A percentile compares a stretch with the other conserved stretches of the same genome.
phyloP scores from a whole-genome alignment of 306 rosid species.

The Begonia fuchsioides region DNA sequence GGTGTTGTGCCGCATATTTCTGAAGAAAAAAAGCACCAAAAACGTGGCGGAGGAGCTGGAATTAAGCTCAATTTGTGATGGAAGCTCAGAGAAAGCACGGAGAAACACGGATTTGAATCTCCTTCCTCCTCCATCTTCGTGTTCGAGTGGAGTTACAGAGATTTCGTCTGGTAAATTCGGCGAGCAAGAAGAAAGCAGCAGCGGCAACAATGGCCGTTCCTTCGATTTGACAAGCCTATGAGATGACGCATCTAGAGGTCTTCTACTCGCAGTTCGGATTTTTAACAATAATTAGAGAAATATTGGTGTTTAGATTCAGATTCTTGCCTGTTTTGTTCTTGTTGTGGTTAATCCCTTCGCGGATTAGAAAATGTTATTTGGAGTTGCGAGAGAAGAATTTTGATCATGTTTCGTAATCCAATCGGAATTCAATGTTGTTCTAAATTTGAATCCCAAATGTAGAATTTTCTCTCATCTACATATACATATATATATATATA shows the following conservation, averaged over 20 bases:
- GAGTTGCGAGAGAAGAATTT: too few relatives aligned
- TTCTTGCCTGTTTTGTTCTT: too few relatives aligned
- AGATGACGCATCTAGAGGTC: too few relatives aligned
- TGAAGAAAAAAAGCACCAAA: constrained; percentile 6
- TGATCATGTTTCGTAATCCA: too few relatives aligned
- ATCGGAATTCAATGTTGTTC: too few relatives aligned
- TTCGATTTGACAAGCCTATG: neutral
- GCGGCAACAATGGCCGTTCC: neutral
- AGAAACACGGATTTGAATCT: constrained; percentile 1
- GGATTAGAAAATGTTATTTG: too few relatives aligned
- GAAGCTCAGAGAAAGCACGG: neutral
- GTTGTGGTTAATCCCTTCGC: too few relatives aligned
- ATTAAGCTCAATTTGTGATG: neutral
- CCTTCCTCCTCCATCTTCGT: constrained; percentile 7
- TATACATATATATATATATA: too few relatives aligned
- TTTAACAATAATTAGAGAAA: too few relatives aligned
- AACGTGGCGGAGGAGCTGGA: neutral
- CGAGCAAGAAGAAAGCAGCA: constrained; percentile 11
- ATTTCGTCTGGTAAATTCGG: neutral
- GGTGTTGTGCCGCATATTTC: constrained; percentile 7
- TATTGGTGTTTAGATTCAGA: too few relatives aligned
- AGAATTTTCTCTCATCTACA: too few relatives aligned
- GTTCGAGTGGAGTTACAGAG: constrained; percentile 8
- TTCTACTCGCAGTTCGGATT: neutral
- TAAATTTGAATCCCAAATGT: too few relatives aligned